Percentiles rank a stretch among this genome's conserved stretches.
phyloP scores from a whole-genome alignment of 2,329 filamentous ascomycete genomes.

The Colletotrichum destructivum region DNA sequence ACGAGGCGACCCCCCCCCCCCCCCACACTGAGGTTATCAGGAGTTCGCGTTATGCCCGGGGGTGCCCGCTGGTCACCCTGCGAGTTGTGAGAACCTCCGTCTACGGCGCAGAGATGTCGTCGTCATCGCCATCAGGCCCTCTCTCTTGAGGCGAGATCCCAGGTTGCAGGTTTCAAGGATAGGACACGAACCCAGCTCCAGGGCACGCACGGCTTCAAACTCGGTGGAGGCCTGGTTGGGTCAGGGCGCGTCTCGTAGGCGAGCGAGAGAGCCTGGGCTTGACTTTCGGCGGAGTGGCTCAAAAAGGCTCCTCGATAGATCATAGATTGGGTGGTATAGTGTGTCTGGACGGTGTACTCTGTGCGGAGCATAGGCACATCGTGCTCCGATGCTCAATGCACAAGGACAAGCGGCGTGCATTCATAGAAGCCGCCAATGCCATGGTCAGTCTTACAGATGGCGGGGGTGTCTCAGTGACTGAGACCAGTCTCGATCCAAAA shows the following conservation, averaged over 20 bases:
- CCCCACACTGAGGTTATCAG: slow-evolving; percentile 27
- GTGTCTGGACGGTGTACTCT: too few relatives aligned
- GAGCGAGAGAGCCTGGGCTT: slow-evolving; percentile 16
- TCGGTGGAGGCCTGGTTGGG: slow-evolving; percentile 23
- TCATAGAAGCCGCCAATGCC: slow-evolving; percentile 18
- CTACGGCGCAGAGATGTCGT: slow-evolving; percentile 12
- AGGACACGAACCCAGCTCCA: slow-evolving; percentile 21
- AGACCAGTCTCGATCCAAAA: slow-evolving; percentile 39
- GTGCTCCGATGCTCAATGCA: slow-evolving; percentile 25
- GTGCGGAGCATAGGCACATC: background rate
- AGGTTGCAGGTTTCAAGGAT: slow-evolving; percentile 15
- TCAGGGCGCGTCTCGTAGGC: slow-evolving; percentile 17
- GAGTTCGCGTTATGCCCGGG: slow-evolving; percentile 15
- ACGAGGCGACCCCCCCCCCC: background rate
- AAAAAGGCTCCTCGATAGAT: slow-evolving; percentile 6
- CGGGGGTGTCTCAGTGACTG: slow-evolving; percentile 29
- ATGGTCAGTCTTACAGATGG: background rate
- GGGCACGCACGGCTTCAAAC: slow-evolving; percentile 27
- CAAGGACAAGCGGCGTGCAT: slow-evolving; percentile 2
- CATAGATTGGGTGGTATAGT: too few relatives aligned
- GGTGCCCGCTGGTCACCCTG: slow-evolving; percentile 7
- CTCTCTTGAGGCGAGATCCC: slow-evolving; percentile 5
- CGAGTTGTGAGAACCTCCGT: slow-evolving; percentile 1
- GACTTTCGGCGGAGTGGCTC: slow-evolving; percentile 3
- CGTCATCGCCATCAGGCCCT: slow-evolving; percentile 18